Conservation (phyloP, 2,329 filamentous ascomycete species). For the Phialemoniopsis sp. region DNA sequence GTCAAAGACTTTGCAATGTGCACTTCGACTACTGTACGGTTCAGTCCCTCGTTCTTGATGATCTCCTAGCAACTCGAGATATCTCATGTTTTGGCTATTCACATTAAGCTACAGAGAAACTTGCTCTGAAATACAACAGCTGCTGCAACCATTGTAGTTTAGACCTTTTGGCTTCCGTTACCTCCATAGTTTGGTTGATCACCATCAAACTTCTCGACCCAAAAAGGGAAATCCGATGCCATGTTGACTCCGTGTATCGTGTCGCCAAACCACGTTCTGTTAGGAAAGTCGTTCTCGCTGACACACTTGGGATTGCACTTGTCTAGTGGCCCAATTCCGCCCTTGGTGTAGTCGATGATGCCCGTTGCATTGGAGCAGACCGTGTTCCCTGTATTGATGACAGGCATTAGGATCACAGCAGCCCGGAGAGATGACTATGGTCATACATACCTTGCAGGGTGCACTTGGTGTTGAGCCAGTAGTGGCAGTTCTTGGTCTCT, state of each 20-base stretch:
- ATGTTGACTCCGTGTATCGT: conserved; percentile 8
- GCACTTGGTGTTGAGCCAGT: conserved; percentile 5
- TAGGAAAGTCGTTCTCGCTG: conserved; percentile 9
- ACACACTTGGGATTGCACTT: conserved; percentile 12
- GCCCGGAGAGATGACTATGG: neutral
- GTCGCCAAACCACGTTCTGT: conserved; percentile 9
- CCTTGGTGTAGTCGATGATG: conserved; percentile 9
- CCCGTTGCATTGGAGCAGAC: conserved; percentile 9
- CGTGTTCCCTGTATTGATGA: conserved; percentile 4
- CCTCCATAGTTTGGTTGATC: too few relatives aligned
- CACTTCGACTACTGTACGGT: too few relatives aligned
- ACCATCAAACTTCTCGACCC: too few relatives aligned
- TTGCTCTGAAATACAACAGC: too few relatives aligned
- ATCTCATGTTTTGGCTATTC: too few relatives aligned
- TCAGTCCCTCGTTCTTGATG: too few relatives aligned
- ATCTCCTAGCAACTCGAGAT: too few relatives aligned
- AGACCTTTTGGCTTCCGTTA: too few relatives aligned
- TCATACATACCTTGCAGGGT: conserved; percentile 6
- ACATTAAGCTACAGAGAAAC: too few relatives aligned
- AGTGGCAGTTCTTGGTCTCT: conserved; percentile 10
- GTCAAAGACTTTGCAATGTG: too few relatives aligned
- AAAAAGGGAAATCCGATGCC: conserved; percentile 4
- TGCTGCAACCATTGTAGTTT: too few relatives aligned
- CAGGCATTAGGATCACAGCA: too few relatives aligned
- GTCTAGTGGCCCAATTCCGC: conserved; percentile 9